Conservation (phyloP, 2,329 filamentous ascomycete genomes). For the Thermomyces lanuginosus region DNA sequence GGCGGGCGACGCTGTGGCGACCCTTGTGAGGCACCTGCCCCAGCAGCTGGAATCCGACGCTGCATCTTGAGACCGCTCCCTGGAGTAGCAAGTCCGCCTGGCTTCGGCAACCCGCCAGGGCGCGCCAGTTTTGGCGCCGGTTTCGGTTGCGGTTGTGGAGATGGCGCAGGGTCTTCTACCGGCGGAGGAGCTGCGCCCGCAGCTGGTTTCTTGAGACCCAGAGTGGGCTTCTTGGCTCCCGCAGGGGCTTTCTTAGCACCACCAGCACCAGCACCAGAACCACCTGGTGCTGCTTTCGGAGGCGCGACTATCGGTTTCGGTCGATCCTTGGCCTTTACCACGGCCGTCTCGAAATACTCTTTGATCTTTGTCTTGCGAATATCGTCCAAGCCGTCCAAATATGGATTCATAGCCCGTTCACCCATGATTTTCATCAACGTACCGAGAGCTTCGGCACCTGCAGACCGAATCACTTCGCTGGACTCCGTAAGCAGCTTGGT, state of each 20-base stretch:
- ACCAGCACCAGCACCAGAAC: slow-evolving; percentile 39
- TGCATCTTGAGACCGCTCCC: slow-evolving; percentile 27
- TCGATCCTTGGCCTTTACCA: slow-evolving; percentile 81
- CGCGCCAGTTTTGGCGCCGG: slow-evolving; percentile 31
- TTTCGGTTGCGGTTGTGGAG: slow-evolving; percentile 33
- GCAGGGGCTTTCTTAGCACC: slow-evolving; percentile 36
- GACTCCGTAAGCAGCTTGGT: slow-evolving; percentile 87
- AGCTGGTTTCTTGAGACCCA: slow-evolving; percentile 10
- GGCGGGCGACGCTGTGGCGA: slow-evolving; percentile 29
- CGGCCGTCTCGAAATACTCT: slow-evolving; percentile 68
- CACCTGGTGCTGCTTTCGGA: slow-evolving; percentile 41
- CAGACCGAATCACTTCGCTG: slow-evolving; percentile 67
- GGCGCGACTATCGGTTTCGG: slow-evolving; percentile 57
- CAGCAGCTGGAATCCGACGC: slow-evolving; percentile 28
- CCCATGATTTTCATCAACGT: slow-evolving; percentile 98
- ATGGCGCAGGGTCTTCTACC: slow-evolving; percentile 38
- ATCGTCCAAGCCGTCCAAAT: slow-evolving; percentile 83
- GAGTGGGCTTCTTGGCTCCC: slow-evolving; percentile 34
- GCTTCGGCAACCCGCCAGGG: slow-evolving; percentile 26
- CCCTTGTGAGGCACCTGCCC: slow-evolving; percentile 13
- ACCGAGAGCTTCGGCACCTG: slow-evolving; percentile 80
- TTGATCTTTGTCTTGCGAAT: slow-evolving; percentile 93
- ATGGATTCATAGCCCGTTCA: slow-evolving; percentile 84
- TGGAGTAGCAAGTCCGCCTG: slow-evolving; percentile 27
- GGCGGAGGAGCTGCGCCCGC: slow-evolving; percentile 33